A percentile compares a stretch with the other conserved stretches of the same genome.
Evolutionary conservation across 2,329 filamentous ascomycete genomes (phyloP).

Genomic region (Monosporascus sp.): DNA sequence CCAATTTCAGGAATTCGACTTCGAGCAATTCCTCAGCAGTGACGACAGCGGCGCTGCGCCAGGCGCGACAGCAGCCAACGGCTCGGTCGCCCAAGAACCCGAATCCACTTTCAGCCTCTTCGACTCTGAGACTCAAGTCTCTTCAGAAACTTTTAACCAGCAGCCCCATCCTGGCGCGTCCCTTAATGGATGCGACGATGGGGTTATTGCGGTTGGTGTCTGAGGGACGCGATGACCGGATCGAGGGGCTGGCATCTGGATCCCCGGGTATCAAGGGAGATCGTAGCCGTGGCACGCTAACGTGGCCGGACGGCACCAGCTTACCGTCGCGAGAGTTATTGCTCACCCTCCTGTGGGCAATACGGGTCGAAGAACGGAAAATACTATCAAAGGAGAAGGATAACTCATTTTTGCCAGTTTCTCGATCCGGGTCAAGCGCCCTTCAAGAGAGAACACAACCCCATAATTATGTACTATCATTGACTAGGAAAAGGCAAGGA

Average conservation of each 20-base stretch:
- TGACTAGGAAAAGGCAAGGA: neutral
- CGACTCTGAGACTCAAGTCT: conserved; percentile 55
- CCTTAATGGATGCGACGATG: conserved; percentile 68
- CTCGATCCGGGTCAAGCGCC: conserved; percentile 21
- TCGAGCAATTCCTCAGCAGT: conserved; percentile 50
- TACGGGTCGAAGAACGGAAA: conserved; percentile 29
- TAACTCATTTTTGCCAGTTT: conserved; percentile 17
- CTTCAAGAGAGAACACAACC: conserved; percentile 20
- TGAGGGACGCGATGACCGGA: conserved; percentile 47
- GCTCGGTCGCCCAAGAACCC: conserved; percentile 46
- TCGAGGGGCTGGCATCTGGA: conserved; percentile 31
- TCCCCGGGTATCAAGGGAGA: conserved; percentile 32
- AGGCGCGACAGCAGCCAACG: conserved; percentile 44
- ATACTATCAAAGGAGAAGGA: conserved; percentile 12
- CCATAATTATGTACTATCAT: conserved; percentile 15
- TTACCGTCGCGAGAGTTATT: conserved; percentile 31
- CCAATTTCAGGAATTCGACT: conserved; percentile 37
- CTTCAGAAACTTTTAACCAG: conserved; percentile 64
- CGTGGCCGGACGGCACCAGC: conserved; percentile 31
- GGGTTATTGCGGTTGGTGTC: conserved; percentile 66
- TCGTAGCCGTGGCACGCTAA: conserved; percentile 26
- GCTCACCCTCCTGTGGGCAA: conserved; percentile 31
- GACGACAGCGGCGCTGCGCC: conserved; percentile 40
- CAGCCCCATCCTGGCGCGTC: conserved; percentile 71
- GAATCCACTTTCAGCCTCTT: conserved; percentile 47